Percentiles rank a stretch among this genome's conserved stretches.
phyloP scores from a whole-genome alignment of 768 basidiomycete genomes.

The Botryobasidium botryosum region DNA sequence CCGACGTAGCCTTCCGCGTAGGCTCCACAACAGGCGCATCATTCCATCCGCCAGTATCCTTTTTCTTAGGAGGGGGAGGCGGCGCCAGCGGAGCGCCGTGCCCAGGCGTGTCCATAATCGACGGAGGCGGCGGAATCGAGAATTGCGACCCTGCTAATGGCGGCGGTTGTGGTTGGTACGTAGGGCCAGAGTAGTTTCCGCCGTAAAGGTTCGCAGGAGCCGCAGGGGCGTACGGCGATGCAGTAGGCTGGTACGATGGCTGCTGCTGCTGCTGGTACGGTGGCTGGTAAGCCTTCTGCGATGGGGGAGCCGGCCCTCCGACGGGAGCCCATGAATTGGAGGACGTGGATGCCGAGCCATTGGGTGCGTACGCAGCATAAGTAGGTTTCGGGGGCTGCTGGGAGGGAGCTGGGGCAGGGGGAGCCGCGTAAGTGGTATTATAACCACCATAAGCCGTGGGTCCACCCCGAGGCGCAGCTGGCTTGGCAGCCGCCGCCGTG shows the following conservation, averaged over 20 bases:
- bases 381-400: slow-evolving; percentile 11
- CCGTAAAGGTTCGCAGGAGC: slow-evolving; percentile 10
- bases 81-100: slow-evolving; percentile 25
- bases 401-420: slow-evolving; percentile 11
- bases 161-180: slow-evolving; percentile 23
- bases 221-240: slow-evolving; percentile 17
- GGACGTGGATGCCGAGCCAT: background rate
- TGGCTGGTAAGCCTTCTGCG: slow-evolving; percentile 6
- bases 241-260: slow-evolving; percentile 6
- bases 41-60: slow-evolving; percentile 78
- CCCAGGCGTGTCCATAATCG: slow-evolving; percentile 26
- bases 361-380: slow-evolving; percentile 15
- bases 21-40: slow-evolving; percentile 47
- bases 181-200: slow-evolving; percentile 2
- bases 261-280: background rate
- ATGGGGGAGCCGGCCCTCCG: slow-evolving; percentile 2
- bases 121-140: slow-evolving; percentile 21
- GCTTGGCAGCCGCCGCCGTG: slow-evolving; percentile 15
- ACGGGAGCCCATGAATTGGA: slow-evolving; percentile 8
- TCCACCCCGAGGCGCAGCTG: slow-evolving; percentile 13
- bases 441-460: slow-evolving; percentile 10
- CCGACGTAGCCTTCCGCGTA: slow-evolving; percentile 3
- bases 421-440: background rate
- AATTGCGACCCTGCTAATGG: slow-evolving; percentile 18
- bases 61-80: slow-evolving; percentile 33